Conservation (phyloP, 1,139 yeast species). For the Torulaspora globosa region DNA sequence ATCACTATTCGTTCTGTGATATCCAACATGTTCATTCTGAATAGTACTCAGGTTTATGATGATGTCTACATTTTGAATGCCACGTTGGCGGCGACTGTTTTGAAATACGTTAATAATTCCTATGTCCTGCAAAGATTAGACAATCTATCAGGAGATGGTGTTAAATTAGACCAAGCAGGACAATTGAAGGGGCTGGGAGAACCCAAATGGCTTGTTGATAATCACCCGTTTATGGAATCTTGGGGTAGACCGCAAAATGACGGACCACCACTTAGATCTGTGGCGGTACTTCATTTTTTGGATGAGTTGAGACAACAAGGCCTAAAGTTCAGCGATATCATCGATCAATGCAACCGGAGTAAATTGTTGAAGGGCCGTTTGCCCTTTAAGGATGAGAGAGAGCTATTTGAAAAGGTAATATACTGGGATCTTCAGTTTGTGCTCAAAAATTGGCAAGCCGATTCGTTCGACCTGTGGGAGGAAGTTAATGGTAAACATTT, state of each 20-base stretch:
- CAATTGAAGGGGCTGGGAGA: constrained; percentile 67
- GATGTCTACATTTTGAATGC: constrained; percentile 16
- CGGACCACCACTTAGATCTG: constrained; percentile 82
- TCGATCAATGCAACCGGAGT: constrained; percentile 12
- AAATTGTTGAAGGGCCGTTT: constrained; percentile 4
- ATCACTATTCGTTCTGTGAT: constrained; percentile 68
- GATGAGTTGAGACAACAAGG: constrained; percentile 40
- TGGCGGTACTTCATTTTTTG: constrained; percentile 59
- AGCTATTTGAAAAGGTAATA: constrained; percentile 50
- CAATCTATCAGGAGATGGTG: constrained; percentile 67
- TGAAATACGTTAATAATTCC: constrained; percentile 56
- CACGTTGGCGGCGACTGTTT: constrained; percentile 24
- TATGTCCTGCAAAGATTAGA: constrained; percentile 56
- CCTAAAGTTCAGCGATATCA: constrained; percentile 28
- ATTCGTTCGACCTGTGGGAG: constrained; percentile 91
- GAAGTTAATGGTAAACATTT: constrained; percentile 72
- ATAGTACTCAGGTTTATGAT: not conserved
- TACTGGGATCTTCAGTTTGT: constrained; percentile 71
- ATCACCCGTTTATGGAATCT: constrained; percentile 51
- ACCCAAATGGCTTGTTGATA: constrained; percentile 74
- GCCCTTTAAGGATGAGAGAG: constrained; percentile 23
- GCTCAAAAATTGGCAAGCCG: constrained; percentile 54
- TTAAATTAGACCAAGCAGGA: constrained; percentile 28
- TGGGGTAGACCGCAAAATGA: constrained; percentile 99
- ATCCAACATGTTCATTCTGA: constrained; percentile 41